phyloP scores from a whole-genome alignment of 2,329 filamentous ascomycete genomes.

The Aspergillus felis region DNA sequence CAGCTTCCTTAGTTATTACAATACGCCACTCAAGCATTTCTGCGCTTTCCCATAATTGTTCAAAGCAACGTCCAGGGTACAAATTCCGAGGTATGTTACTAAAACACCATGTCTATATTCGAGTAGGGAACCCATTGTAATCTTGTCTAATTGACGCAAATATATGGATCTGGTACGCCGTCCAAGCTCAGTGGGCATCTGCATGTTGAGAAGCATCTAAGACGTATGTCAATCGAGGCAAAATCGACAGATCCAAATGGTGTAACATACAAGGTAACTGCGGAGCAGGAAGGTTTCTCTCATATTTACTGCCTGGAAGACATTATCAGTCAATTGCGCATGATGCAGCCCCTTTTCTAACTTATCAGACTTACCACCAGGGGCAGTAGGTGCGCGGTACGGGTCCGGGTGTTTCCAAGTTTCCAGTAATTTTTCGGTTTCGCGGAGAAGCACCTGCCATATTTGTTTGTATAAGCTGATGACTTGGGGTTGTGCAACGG shows the following conservation, averaged over 20 bases:
- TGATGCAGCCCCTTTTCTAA: not conserved
- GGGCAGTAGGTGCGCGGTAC: constrained; percentile 82
- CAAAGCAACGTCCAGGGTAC: not conserved
- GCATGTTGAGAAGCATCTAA: constrained; percentile 12
- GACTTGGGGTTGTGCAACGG: not conserved
- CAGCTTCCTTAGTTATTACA: not conserved
- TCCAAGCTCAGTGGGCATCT: not conserved
- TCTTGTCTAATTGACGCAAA: not conserved
- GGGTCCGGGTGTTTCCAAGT: constrained; percentile 98
- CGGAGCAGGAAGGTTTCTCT: constrained; percentile 81
- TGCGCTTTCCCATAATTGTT: not conserved
- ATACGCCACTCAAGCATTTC: not conserved
- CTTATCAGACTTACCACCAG: constrained; percentile 66
- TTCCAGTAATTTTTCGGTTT: constrained; percentile 82
- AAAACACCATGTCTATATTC: not conserved
- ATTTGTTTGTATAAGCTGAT: constrained; percentile 2
- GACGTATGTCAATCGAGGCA: constrained; percentile 2
- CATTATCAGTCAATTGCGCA: constrained; percentile 14
- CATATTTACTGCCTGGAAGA: constrained; percentile 80
- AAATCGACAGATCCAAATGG: not conserved
- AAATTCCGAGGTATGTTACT: not conserved
- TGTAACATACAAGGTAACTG: constrained; percentile 70
- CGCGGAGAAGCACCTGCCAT: constrained; percentile 70
- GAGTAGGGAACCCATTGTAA: not conserved
- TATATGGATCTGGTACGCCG: constrained; percentile 20